Evolutionary conservation across 805 yeast species (phyloP).

Genomic region (Starmerella scarabaei): DNA sequence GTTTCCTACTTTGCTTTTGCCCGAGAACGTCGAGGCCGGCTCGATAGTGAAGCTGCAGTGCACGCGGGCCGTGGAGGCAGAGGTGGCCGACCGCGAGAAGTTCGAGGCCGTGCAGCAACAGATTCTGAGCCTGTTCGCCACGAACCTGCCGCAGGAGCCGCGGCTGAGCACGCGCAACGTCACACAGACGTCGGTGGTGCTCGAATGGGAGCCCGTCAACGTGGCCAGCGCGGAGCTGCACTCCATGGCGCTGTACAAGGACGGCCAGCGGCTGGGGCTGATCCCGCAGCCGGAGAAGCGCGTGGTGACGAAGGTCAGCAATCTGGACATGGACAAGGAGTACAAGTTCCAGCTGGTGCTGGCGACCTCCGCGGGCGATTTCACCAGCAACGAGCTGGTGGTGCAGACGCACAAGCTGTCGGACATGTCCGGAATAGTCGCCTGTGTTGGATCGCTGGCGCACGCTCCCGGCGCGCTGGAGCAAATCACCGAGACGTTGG

Average conservation of each 20-base stretch:
- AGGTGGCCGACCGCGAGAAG: conserved; percentile 41
- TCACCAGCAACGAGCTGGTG: conserved; percentile 49
- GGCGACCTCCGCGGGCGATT: conserved; percentile 83
- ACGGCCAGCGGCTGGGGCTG: conserved; percentile 51
- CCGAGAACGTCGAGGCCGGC: conserved; percentile 84
- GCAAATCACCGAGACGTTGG: conserved; percentile 52
- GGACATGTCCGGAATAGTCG: conserved; percentile 81
- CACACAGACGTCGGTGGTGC: conserved; percentile 88
- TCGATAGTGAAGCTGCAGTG: conserved; percentile 78
- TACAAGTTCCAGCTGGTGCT: conserved; percentile 69
- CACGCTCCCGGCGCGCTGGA: conserved; percentile 39
- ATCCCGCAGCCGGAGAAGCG: conserved; percentile 73
- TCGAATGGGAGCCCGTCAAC: conserved; percentile 83
- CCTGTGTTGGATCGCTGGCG: conserved; percentile 67
- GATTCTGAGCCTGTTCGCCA: conserved; percentile 61
- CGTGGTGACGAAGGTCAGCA: conserved; percentile 76
- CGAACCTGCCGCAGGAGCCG: conserved; percentile 58
- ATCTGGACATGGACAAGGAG: conserved; percentile 73
- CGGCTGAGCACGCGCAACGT: conserved; percentile 55
- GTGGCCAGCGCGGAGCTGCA: conserved; percentile 72
- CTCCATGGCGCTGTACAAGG: conserved; percentile 64
- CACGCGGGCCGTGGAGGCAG: conserved; percentile 60
- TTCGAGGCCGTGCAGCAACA: conserved; percentile 61
- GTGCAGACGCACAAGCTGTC: conserved; percentile 92
- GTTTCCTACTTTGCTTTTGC: conserved; percentile 87